Conservation (phyloP, 169 alveolate genomes). For the Cyclospora cayetanensis region DNA sequence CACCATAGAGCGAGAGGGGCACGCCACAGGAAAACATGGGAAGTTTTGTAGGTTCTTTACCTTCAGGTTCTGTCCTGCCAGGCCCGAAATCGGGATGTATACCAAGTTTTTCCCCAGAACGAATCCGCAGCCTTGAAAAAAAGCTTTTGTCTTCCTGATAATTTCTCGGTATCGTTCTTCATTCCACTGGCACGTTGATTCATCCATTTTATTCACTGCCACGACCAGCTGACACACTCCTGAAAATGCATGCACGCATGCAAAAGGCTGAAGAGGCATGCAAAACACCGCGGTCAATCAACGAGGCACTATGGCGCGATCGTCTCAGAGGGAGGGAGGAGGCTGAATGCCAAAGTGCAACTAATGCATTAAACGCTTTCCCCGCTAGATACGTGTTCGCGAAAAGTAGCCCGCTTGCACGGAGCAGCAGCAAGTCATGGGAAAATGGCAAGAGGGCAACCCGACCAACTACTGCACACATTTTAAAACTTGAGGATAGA, state of each 20-base stretch:
- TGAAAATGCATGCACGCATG: slow-evolving; percentile 75
- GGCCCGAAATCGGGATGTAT: slow-evolving; percentile 98
- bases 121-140: slow-evolving; percentile 91
- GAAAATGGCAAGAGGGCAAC: too few relatives aligned
- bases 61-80: slow-evolving; percentile 95
- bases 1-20: slow-evolving; percentile 83
- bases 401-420: too few relatives aligned
- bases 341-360: too few relatives aligned
- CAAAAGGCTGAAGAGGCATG: neutral
- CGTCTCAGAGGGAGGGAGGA: too few relatives aligned
- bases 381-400: too few relatives aligned
- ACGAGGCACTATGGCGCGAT: too few relatives aligned
- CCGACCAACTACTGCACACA: too few relatives aligned
- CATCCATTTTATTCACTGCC: slow-evolving; percentile 99
- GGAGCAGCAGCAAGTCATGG: too few relatives aligned
- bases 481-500: too few relatives aligned
- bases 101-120: slow-evolving; percentile 89
- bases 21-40: slow-evolving; percentile 90
- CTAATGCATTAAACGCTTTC: too few relatives aligned
- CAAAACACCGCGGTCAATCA: too few relatives aligned
- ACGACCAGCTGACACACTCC: slow-evolving; percentile 96
- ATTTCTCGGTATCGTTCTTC: slow-evolving; percentile 89
- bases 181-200: slow-evolving; percentile 95
- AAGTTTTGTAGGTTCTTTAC: slow-evolving; percentile 75
- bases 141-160: slow-evolving; percentile 88